These are phyloP conservation scores for Ustilago crameri DNA, from an alignment of 1,284 basidiomycete species.

Conservation along the genomic window DNA sequence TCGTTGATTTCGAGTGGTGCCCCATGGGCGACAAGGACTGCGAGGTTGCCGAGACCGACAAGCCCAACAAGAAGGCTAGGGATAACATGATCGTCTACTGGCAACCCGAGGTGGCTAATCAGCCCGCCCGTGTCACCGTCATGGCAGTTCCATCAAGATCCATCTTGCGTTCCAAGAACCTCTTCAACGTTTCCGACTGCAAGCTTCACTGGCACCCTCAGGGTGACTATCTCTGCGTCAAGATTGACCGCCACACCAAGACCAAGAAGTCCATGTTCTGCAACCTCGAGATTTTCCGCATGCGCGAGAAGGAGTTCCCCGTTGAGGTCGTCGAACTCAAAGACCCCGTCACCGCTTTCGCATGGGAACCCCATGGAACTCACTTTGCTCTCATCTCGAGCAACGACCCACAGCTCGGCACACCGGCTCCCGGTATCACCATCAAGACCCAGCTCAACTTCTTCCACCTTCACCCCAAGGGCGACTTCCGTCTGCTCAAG, in stretches of 20 bases:
- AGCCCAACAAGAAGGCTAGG: conserved; percentile 71
- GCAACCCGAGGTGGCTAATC: conserved; percentile 94
- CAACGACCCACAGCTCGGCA: conserved; percentile 91
- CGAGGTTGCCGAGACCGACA: conserved; percentile 72
- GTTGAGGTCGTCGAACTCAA: conserved; percentile 98
- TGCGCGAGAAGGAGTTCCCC: conserved; percentile 97
- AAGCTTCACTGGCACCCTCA: conserved; percentile 99
- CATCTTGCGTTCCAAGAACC: conserved; percentile 91
- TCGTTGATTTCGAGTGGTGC: conserved; percentile 99
- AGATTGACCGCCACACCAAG: conserved; percentile 99
- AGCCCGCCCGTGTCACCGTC: conserved; percentile 94
- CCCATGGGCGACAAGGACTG: conserved; percentile 84
- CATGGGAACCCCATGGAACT: conserved; percentile 97
- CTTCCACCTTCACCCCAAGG: conserved; percentile 95
- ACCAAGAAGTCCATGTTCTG: conserved; percentile 99
- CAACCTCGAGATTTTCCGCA: conserved; percentile 97
- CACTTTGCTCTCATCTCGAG: conserved; percentile 96
- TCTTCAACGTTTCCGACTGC: conserved; percentile 98
- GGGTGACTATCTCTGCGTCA: conserved; percentile 98
- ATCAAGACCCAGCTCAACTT: conserved; percentile 97
- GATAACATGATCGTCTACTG: conserved; percentile 98
- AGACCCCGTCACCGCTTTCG: conserved; percentile 95
- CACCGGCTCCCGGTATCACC: conserved; percentile 84
- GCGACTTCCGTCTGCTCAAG: conserved; percentile 90
- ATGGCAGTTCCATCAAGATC: conserved; percentile 87